Base-by-base conservation (phyloP, 2,329 filamentous ascomycete genomes). In the Colletotrichum somersetense region DNA sequence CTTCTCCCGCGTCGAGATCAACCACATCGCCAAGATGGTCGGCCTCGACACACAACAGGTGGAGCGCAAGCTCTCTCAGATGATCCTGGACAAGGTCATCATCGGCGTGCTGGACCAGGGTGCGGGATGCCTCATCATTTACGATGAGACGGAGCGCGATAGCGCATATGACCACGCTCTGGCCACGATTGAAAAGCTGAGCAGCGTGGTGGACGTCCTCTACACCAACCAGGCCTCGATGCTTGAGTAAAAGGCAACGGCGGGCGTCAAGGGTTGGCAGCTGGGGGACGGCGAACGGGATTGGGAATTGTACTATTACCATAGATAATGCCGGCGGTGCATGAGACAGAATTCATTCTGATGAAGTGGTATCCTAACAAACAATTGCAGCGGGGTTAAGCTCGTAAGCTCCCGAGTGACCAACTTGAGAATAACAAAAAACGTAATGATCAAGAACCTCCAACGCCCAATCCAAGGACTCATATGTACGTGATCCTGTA, bases 61-160 rank as follows among this genome's bases (percentile, higher is more conserved):
- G 72, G 97, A 99, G 89, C 91, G 95, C 78, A 99, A 99, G 88
- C 88, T 99, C 75, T 97, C 94, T 57, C 97, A 99, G 88, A 99
- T 99, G 97, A 99, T 99, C 79, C 89, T 99, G 72, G 96, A 99
- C 86, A 98, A 98, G 88, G 94, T 98, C 78, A 98, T 99, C 80
- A 94, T 98, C 77, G 96, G 97, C 72, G 96, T 99, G 67, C 85
- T 99, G 77, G 96, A 99, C 82, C 96, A 99, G 84, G 96, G 96
- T 62, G 94, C 95, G n/a, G 96, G 96, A 50, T 98, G 97, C 82
- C 88, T 99, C 81, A 97, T 98, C 82, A 94, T 99, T 77, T 99
- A 92, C 79, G 96, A 99, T 79, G 96, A 99, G 89, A 94, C 93
- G 18, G 92, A 97, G 81, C 90, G 95, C 75, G 96, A 99, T 81